These are phyloP conservation scores for Butyriboletus appendiculatus DNA, from an alignment of 1,284 basidiomycete species.

Conservation along the genomic window DNA sequence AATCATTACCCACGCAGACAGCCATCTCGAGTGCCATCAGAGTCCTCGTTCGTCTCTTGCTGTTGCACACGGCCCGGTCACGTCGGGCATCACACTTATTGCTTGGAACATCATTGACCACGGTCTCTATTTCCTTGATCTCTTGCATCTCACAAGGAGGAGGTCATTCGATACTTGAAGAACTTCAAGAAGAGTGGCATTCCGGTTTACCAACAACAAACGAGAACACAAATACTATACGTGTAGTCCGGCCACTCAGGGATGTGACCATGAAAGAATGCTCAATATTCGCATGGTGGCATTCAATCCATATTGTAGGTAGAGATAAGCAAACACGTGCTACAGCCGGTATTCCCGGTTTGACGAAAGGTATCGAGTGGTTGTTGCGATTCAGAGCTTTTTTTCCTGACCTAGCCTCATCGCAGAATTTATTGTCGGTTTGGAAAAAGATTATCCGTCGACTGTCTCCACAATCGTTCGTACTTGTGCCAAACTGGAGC, in stretches of 20 bases:
- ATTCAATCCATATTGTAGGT: constrained; percentile 52
- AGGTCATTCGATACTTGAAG: constrained; percentile 74
- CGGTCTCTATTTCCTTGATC: constrained; percentile 77
- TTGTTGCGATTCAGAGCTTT: not conserved
- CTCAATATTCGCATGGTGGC: constrained; percentile 76
- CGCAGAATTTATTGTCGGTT: constrained; percentile 77
- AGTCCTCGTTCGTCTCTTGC: constrained; percentile 66
- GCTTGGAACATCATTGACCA: constrained; percentile 81
- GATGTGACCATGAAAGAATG: constrained; percentile 85
- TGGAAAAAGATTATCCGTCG: constrained; percentile 85
- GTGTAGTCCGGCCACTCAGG: constrained; percentile 68
- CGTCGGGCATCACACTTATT: constrained; percentile 72
- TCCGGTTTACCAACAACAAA: constrained; percentile 15
- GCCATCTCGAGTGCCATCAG: constrained; percentile 66
- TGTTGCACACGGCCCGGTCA: constrained; percentile 64
- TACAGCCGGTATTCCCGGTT: constrained; percentile 62
- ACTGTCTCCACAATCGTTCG: constrained; percentile 87
- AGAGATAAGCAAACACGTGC: constrained; percentile 49
- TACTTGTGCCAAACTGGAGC: constrained; percentile 81
- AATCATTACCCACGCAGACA: constrained; percentile 76
- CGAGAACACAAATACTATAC: constrained; percentile 33
- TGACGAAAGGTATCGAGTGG: constrained; percentile 68
- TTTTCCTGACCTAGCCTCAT: constrained; percentile 3
- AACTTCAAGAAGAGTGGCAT: constrained; percentile 68
- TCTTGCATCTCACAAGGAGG: constrained; percentile 78